Base-by-base conservation (phyloP, 2,329 filamentous ascomycete genomes). In the Aspergillus spinulosporus region DNA sequence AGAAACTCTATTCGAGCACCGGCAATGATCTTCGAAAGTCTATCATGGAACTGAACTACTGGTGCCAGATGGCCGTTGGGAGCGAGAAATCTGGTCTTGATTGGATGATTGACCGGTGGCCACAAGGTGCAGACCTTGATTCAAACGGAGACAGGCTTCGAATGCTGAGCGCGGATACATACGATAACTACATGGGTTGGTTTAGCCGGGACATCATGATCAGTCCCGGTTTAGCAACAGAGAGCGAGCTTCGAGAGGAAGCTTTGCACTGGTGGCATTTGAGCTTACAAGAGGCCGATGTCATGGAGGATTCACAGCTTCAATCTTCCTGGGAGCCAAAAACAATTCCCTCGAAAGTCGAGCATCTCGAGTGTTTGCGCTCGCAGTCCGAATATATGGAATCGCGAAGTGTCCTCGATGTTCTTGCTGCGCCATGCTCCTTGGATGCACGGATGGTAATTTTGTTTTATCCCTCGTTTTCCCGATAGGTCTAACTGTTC, bases 11-110 rank as follows among this genome's bases (percentile, higher is more conserved):
- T 66, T 78, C 82, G 52, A 84, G 84, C 11, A 88, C 89, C 52
- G 72, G 81, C 2, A 75, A 81, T 29, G 94, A 99, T 69, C 76
- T 99, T 9, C 86, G 94, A 53, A 90, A 88, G 21, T 87, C 88
- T 2, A 84, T 99, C 48, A 86, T 83, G 54, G 92, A 97, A 59
- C 81, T 99, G 29, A 88, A 96, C 69, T 94, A 95, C 70, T 99
- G 93, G 93, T 99, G 95, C 70, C 94, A 99, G 71, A 92, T 97
- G 74, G 91, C 88, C 0, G 85, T 99, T 7, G 95, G 94, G 4
- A 94, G 96, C 69, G 80, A 85, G n/a, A 89, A 89, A 64, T 89
- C 89, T 15, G 93, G 94, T 0, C 83, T 96, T 44, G 89, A 93
- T 65, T 99, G 95, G 93, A 90, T 96, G 65, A 86, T 88, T 64